Evolutionary conservation across 2,329 filamentous ascomycete species (phyloP).

Genomic region (Dichotomopilus funicola): DNA sequence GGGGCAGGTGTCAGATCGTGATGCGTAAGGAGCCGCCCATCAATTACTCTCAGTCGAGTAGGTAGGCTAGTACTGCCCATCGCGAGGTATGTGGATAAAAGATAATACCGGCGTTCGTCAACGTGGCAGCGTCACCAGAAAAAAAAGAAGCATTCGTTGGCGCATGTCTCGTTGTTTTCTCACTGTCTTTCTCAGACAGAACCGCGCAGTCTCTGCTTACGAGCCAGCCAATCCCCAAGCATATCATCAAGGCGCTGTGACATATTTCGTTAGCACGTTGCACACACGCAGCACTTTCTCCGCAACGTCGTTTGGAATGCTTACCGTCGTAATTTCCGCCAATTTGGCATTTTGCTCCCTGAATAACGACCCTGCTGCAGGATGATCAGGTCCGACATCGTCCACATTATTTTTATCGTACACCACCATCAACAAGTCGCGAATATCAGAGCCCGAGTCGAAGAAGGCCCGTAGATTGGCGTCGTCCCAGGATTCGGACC

Average conservation of each 20-base stretch:
- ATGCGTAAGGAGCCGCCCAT: no score
- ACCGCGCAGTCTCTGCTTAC: slow-evolving; percentile 57
- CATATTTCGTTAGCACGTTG: slow-evolving; percentile 18
- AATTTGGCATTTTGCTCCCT: slow-evolving; percentile 80
- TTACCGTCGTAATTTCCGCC: slow-evolving; percentile 74
- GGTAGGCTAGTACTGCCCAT: no score
- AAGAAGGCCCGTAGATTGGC: slow-evolving; percentile 80
- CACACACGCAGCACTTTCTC: not conserved
- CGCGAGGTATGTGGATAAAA: no score
- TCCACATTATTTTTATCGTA: slow-evolving; percentile 84
- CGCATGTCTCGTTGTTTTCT: no score
- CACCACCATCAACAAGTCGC: slow-evolving; percentile 83
- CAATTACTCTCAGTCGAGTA: no score
- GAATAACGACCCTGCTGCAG: slow-evolving; percentile 73
- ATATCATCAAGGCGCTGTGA: slow-evolving; percentile 72
- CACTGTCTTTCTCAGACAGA: slow-evolving; percentile 30
- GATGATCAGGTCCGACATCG: slow-evolving; percentile 77
- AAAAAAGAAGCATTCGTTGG: no score
- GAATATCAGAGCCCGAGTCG: slow-evolving; percentile 81
- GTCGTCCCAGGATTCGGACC: slow-evolving; percentile 72
- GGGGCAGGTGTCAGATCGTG: no score
- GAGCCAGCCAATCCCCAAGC: slow-evolving; percentile 73
- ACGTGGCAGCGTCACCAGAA: not conserved
- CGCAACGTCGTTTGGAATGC: slow-evolving; percentile 21
- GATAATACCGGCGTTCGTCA: not conserved